These are phyloP conservation scores for Pichia eremophila DNA, from an alignment of 805 yeast species.

Conservation along the genomic window DNA sequence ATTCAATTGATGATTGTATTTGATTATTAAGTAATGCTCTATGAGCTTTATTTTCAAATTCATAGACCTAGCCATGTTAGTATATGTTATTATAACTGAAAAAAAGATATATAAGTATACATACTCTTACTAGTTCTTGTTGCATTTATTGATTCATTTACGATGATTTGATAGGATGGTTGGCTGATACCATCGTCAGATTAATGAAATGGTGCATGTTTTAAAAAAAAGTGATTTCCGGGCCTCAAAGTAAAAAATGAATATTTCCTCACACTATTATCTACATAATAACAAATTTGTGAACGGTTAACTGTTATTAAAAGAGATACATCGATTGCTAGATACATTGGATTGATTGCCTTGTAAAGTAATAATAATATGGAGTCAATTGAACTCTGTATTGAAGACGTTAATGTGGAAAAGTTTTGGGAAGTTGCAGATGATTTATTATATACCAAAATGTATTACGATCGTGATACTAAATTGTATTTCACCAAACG, in stretches of 20 bases:
- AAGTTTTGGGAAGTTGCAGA: conserved; percentile 26
- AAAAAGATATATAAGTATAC: background rate
- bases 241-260: too few species aligned
- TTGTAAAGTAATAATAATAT: background rate
- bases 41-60: background rate
- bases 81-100: too few species aligned
- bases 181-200: too few species aligned
- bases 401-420: conserved; percentile 4
- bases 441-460: conserved; percentile 22
- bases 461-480: conserved; percentile 18
- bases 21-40: background rate
- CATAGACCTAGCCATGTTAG: background rate
- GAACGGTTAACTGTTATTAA: too few species aligned
- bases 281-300: too few species aligned
- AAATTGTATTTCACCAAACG: conserved; percentile 17
- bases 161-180: too few species aligned
- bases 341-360: too few species aligned
- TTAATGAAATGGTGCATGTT: too few species aligned
- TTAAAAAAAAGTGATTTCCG: too few species aligned
- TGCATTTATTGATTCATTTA: background rate
- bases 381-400: background rate
- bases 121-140: background rate
- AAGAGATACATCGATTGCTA: too few species aligned
- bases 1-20: background rate
- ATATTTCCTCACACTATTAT: too few species aligned